phyloP scores from a whole-genome alignment of 768 basidiomycete species.

The Suillus plorans region DNA sequence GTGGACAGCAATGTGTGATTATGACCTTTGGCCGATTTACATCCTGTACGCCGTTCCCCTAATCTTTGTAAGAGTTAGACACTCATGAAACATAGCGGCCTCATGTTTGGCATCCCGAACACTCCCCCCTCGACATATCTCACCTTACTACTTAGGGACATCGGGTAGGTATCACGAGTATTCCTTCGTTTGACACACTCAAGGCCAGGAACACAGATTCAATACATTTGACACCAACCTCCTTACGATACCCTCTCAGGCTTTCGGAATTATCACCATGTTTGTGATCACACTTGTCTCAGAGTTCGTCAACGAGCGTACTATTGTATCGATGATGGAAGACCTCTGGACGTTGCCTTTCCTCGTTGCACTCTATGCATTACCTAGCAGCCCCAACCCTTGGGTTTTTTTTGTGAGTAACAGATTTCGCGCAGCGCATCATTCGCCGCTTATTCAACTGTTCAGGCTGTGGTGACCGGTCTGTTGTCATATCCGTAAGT shows the following conservation, averaged over 20 bases:
- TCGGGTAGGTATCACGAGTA: constrained; percentile 38
- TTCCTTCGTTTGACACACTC: background rate
- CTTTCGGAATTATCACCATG: constrained; percentile 53
- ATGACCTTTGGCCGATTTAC: constrained; percentile 68
- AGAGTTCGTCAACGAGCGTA: constrained; percentile 53
- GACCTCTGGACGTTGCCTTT: constrained; percentile 64
- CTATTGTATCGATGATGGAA: constrained; percentile 51
- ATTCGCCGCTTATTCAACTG: background rate
- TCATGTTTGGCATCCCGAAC: constrained; percentile 53
- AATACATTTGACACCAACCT: constrained; percentile 60
- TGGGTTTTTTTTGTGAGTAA: constrained; percentile 52
- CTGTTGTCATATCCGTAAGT: constrained; percentile 46
- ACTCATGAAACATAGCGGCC: constrained; percentile 33
- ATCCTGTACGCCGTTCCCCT: constrained; percentile 35
- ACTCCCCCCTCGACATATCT: constrained; percentile 53
- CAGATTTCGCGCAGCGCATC: background rate
- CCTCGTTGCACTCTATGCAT: constrained; percentile 52
- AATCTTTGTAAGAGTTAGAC: background rate
- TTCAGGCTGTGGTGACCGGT: constrained; percentile 42
- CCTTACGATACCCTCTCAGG: constrained; percentile 55
- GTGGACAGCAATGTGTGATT: constrained; percentile 57
- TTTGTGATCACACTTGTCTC: constrained; percentile 49
- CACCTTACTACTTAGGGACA: constrained; percentile 52
- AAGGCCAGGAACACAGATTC: constrained; percentile 39
- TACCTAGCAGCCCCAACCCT: constrained; percentile 47